Evolutionary conservation across 2,329 filamentous ascomycete genomes (phyloP).

Genomic region (Fusarium sp.): DNA sequence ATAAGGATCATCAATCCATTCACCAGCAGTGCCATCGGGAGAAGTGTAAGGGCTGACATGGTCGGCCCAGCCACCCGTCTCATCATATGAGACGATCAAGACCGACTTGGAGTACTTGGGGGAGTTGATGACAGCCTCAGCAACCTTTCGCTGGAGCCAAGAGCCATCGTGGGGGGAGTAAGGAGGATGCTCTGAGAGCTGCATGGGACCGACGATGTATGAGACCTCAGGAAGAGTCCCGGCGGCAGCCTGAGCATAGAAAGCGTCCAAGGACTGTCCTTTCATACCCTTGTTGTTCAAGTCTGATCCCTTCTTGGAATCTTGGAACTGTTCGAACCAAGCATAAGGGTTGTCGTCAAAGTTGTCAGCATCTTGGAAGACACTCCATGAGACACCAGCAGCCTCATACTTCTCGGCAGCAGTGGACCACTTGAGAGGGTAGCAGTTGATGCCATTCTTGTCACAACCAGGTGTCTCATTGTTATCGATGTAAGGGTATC

Average conservation of each 20-base stretch:
- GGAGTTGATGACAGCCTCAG: constrained; percentile 13
- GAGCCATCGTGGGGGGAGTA: constrained; percentile 8
- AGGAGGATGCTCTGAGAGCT: constrained; percentile 10
- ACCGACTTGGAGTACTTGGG: constrained; percentile 13
- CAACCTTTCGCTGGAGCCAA: constrained; percentile 5
- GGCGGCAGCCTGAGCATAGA: neutral
- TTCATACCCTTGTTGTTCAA: constrained; percentile 16
- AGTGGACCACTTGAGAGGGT: constrained; percentile 13
- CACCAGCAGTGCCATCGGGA: neutral
- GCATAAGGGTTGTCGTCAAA: constrained; percentile 22
- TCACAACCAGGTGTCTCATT: constrained; percentile 16
- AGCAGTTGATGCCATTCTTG: constrained; percentile 7
- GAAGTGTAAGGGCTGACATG: constrained; percentile 1
- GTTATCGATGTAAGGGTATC: constrained; percentile 24
- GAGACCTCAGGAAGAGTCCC: constrained; percentile 11
- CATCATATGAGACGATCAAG: constrained; percentile 1
- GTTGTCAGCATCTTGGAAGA: constrained; percentile 16
- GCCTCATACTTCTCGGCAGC: constrained; percentile 22
- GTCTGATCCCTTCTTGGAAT: neutral
- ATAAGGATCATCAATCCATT: constrained; percentile 17
- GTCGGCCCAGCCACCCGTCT: constrained; percentile 13
- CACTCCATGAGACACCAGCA: constrained; percentile 17
- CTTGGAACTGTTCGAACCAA: constrained; percentile 23
- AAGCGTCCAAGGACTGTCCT: neutral
- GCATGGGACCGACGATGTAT: constrained; percentile 14